Evolutionary conservation across 805 yeast genomes (phyloP), one percentile per base, ranked within the genome.

Genomic region (Candida sphagnicola): DNA sequence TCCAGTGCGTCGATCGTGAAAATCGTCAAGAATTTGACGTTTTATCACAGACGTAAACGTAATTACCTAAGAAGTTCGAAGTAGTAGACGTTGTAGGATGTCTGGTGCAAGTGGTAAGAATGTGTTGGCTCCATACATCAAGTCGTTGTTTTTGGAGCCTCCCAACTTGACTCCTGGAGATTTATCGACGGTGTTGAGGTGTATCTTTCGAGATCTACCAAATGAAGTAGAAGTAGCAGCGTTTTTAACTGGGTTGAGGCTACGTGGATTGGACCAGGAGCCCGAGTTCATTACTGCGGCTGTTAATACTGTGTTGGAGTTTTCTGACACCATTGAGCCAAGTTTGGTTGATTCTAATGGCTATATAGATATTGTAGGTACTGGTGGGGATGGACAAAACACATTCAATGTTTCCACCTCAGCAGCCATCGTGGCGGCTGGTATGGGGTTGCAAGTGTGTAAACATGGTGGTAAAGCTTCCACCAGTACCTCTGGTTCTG

Each of bases 391-490:
- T 57, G 96, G 96, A 2, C 96, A 93, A 56, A 84, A 93, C 57
- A 93, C 99, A 0, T 93, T 93, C 67, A 93, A 93, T 51, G 99
- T 93, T 2, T 84, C 95, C 12, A 93, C 99, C 0, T 86, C 97
- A 2, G 72, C 96, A 1, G 97, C 97, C 1, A 88, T 93, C 34
- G 89, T 93, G 2, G 93, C 89, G 0, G 87, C 98, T 0, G 99
- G 99, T 5, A 83, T 88, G 70, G 77, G 77, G 1, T 60, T 91
- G 30, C 75, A 77, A 16, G 82, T 93, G 13, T 86, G 95, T 56
- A 93, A 93, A 45, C 99, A 93, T 59, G 99, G 99, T 17, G 98
- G 98, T 11, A 91, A 93, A 53, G 98, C 99, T 0, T 80, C 96
- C 0, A 89, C 98, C 0, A 87, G 96, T 0, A 62, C 84, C 2